These are phyloP conservation scores for Leishmania gerbilli DNA, from an alignment of 208 protist genomes.

Conservation along the genomic window DNA sequence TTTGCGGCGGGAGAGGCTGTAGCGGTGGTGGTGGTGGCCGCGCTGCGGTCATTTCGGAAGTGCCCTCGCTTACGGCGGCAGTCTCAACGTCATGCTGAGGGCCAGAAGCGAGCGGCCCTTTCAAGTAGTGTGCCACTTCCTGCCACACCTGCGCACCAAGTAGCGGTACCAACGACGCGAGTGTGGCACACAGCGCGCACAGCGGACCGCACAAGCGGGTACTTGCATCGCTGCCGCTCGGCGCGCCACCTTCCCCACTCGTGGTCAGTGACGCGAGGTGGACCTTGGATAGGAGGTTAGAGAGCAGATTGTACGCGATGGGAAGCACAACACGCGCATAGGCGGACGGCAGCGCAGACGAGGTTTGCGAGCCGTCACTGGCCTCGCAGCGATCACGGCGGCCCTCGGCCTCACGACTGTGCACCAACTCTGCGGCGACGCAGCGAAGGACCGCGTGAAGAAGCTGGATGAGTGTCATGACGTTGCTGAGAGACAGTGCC, in stretches of 20 bases:
- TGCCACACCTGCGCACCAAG: conserved; percentile 44
- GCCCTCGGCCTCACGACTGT: conserved; percentile 19
- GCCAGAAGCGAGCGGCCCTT: conserved; percentile 10
- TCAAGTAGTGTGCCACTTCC: conserved; percentile 25
- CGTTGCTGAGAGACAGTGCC: conserved; percentile 36
- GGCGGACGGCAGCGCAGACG: conserved; percentile 19
- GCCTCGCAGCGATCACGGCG: conserved; percentile 4
- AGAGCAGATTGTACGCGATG: conserved; percentile 35
- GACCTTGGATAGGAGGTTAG: conserved; percentile 18
- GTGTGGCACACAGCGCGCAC: conserved; percentile 42
- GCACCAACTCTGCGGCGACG: conserved; percentile 31
- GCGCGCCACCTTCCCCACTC: background rate
- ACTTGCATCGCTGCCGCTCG: conserved; percentile 6
- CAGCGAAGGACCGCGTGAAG: conserved; percentile 43
- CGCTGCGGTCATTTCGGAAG: background rate
- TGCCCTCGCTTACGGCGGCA: background rate
- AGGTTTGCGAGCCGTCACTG: background rate
- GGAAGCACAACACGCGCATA: conserved; percentile 54
- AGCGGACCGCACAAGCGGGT: conserved; percentile 27
- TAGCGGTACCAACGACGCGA: conserved; percentile 45
- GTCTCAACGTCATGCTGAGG: background rate
- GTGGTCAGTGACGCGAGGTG: background rate
- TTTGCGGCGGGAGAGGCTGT: background rate
- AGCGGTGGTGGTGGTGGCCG: background rate
- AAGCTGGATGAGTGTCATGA: conserved; percentile 43